A percentile compares a stretch with the other conserved stretches of the same genome.
These are phyloP conservation scores for Balansia obtecta DNA, from an alignment of 2,329 filamentous ascomycete species.

Conservation along the genomic window DNA sequence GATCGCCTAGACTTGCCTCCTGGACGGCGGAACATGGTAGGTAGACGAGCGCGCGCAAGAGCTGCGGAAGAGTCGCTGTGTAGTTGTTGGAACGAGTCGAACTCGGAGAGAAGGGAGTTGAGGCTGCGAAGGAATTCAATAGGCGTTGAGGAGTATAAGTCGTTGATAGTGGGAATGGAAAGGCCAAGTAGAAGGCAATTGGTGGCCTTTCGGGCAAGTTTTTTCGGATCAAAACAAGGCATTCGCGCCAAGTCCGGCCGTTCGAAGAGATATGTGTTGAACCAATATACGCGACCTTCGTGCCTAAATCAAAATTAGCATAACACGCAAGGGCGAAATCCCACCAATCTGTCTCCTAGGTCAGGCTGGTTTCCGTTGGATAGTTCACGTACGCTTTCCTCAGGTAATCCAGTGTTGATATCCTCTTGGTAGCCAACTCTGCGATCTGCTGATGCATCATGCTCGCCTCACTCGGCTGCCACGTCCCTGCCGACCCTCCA, in stretches of 20 bases:
- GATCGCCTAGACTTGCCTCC: constrained; percentile 44
- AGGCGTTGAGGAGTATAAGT: constrained; percentile 69
- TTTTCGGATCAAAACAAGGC: constrained; percentile 74
- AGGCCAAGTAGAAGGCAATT: constrained; percentile 90
- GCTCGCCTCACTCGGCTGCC: constrained; percentile 32
- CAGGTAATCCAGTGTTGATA: constrained; percentile 86
- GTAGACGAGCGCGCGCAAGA: constrained; percentile 65
- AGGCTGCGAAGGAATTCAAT: constrained; percentile 79
- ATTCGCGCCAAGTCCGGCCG: constrained; percentile 68
- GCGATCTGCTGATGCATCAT: constrained; percentile 56
- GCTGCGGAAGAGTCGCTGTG: constrained; percentile 69
- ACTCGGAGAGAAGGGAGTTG: constrained; percentile 77
- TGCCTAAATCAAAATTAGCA: constrained; percentile 42
- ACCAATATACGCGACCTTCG: constrained; percentile 93
- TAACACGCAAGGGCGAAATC: not conserved
- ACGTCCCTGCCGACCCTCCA: constrained; percentile 11
- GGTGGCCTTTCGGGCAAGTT: constrained; percentile 78
- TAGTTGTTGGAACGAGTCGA: constrained; percentile 83
- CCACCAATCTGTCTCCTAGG: too few species aligned
- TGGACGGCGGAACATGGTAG: constrained; percentile 68
- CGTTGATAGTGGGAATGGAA: constrained; percentile 78
- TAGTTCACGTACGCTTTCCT: constrained; percentile 63
- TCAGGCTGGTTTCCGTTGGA: too few species aligned
- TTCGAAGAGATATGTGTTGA: constrained; percentile 91
- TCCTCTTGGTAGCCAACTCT: constrained; percentile 80